Base-by-base conservation (phyloP, 768 basidiomycete species). In the Phlegmacium glaucopus region DNA sequence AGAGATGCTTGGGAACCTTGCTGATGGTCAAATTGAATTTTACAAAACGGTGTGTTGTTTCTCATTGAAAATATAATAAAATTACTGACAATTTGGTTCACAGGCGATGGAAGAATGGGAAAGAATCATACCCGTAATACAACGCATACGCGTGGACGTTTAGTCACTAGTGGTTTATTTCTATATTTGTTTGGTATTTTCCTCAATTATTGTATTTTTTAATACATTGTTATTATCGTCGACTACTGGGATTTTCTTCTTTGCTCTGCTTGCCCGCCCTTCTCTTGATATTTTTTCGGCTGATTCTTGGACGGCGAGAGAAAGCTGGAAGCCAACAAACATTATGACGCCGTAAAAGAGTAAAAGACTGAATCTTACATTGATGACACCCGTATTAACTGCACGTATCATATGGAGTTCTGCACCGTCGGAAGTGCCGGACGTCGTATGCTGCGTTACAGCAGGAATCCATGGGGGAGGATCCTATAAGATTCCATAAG, bases 21-120 rank as follows among this genome's bases (percentile, higher is more conserved):
- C 93, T 18, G 90, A 96, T 55, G 94, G 94, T 9, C 88, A 99
- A 65, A 90, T 98, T 55, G 93, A 94, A 63, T 91, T 96, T 65
- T 91, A 96, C 64, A 87, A 88, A 68, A 79, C 87, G 55, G 90
- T 86, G 63, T 50, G 65, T 55, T 45, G n/a, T 51, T 26, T 26
- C n/a, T 9, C 32, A n/a, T 25, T 42, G 10, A 16, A 22, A n/a
- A 34, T 32, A 32, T 39, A 38, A 12, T 35, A 43, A 25, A 22
- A 17, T 39, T n/a, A 30, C 51, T 39, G 18, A 42, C 44, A 39
- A 22, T 42, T 42, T 42, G 44, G 35, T n/a, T 34, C 43, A 15
- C 54, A 92, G 87, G 83, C 90, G 45, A 94, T 95, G 89, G 92
- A 97, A 57, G 94, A 97, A 65, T 97, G 93, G 94, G 94, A 97